Conservation (phyloP, 495 filamentous ascomycete species). For the Opeltia flavorubescens region DNA sequence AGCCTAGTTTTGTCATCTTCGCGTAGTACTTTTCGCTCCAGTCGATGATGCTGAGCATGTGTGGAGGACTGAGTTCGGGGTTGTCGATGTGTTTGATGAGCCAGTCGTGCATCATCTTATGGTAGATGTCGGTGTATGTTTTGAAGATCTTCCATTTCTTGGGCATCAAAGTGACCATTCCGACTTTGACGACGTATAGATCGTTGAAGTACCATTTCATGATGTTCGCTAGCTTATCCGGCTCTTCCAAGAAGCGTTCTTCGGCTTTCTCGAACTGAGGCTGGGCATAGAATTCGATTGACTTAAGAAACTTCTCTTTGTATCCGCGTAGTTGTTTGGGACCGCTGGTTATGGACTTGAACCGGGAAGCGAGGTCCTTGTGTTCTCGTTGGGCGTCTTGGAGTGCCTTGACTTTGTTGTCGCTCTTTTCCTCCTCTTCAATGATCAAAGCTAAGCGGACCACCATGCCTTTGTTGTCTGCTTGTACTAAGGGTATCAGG, state of each 20-base stretch:
- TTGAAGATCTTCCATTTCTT: constrained; percentile 96
- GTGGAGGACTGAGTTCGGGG: constrained; percentile 56
- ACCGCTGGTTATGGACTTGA: constrained; percentile 87
- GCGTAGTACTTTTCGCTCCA: constrained; percentile 93
- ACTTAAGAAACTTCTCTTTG: constrained; percentile 82
- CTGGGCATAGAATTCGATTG: constrained; percentile 58
- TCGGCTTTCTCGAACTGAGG: constrained; percentile 61
- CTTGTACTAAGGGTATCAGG: constrained; percentile 69
- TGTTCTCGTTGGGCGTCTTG: constrained; percentile 92
- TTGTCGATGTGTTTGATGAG: constrained; percentile 70
- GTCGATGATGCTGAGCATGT: constrained; percentile 79
- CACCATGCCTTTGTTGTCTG: constrained; percentile 75
- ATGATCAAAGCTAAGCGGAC: constrained; percentile 84
- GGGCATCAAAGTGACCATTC: constrained; percentile 79
- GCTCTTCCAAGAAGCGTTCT: constrained; percentile 65
- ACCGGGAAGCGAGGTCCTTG: constrained; percentile 78
- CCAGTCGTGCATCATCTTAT: constrained; percentile 88
- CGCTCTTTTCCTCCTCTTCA: constrained; percentile 89
- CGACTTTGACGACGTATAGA: constrained; percentile 75
- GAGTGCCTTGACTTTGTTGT: constrained; percentile 75
- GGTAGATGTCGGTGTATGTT: constrained; percentile 81
- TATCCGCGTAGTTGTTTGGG: constrained; percentile 88
- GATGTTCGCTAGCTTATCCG: constrained; percentile 68
- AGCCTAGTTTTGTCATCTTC: constrained; percentile 85
- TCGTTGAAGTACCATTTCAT: constrained; percentile 97